Evolutionary conservation across 2,329 filamentous ascomycete genomes (phyloP), one percentile per base, ranked within the genome.

Genomic region (Aureobasidium mangrovei): DNA sequence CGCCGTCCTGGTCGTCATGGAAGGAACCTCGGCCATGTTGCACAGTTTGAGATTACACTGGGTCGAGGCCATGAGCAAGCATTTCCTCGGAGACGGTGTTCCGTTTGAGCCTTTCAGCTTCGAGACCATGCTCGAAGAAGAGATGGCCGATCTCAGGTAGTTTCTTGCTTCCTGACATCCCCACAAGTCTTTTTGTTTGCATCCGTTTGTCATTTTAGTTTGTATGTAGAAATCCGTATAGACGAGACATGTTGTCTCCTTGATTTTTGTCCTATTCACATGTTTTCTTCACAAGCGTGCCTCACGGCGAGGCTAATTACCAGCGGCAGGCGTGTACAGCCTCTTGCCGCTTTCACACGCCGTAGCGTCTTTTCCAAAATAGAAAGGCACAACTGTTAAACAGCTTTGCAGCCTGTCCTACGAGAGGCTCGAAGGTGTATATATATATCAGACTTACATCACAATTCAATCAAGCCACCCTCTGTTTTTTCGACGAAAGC

Each of bases 21-120:
- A 96, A 70, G 91, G 91, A 60, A 95, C 91, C 32, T 91, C 86
- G 72, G 91, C 91, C 64, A 96, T 96, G 91, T 78, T 95, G 74
- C 90, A 95, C 74, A 88, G 85, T 57, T 79, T 96, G 62, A 82
- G 91, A 77, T 75, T 96, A 66, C 91, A 95, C 63, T 96, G 91
- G 91, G 91, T 96, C 59, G 91, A 96, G 72, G 91, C 91, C 18
- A 96, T 96, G 83, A 94, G 88, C 74, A 95, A 95, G 76, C 91
- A 95, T 76, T 94, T 94, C 71, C 84, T 95, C 68, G 93, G 93
- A 65, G 86, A 88, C 57, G 91, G 91, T 58, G 65, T 72, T 70
- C 78, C 89, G 1, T 96, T 96, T 71, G 78, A 84, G 65, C 91
- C 91, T 4, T 95, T 96, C 69, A 93, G 86, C 59, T 96, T 96